phyloP scores from a whole-genome alignment of 2,329 filamentous ascomycete genomes.

The Botrytis squamosa region DNA sequence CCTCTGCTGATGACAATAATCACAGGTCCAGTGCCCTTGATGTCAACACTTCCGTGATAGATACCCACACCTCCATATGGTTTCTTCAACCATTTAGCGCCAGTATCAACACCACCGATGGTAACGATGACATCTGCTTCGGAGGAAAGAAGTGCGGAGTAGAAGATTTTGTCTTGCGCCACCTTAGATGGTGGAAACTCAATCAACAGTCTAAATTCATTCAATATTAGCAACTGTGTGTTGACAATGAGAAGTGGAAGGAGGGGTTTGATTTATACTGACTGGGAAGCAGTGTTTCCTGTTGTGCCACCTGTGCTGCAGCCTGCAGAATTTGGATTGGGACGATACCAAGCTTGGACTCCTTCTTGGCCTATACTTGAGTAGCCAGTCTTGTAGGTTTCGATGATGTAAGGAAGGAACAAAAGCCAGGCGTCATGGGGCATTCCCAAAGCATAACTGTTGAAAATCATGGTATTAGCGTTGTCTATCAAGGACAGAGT shows the following conservation, averaged over 20 bases:
- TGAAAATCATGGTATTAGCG: not conserved
- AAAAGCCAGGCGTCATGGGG: slow-evolving; percentile 49
- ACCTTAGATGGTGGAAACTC: slow-evolving; percentile 2
- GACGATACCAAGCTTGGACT: slow-evolving; percentile 8
- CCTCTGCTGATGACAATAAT: not conserved
- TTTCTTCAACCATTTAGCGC: not conserved
- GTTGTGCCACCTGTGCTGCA: not conserved
- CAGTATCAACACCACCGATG: not conserved
- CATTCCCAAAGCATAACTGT: slow-evolving; percentile 22
- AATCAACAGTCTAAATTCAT: not conserved
- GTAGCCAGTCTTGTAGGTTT: slow-evolving; percentile 4
- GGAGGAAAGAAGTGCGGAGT: not conserved
- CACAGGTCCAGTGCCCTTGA: not conserved
- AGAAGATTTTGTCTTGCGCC: slow-evolving; percentile 8
- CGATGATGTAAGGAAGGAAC: slow-evolving; percentile 5
- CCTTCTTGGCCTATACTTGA: not conserved
- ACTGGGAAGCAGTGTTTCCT: slow-evolving; percentile 10
- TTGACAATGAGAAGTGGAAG: not conserved
- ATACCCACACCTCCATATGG: slow-evolving; percentile 1
- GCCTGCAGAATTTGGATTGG: slow-evolving; percentile 1
- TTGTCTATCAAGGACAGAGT: not conserved
- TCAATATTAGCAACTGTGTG: not conserved
- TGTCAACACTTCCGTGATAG: slow-evolving; percentile 8
- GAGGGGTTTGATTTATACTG: not conserved
- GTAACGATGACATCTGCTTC: slow-evolving; percentile 1